Evolutionary conservation across 306 rosid species (phyloP).

Genomic region (Castanopsis chinensis): DNA sequence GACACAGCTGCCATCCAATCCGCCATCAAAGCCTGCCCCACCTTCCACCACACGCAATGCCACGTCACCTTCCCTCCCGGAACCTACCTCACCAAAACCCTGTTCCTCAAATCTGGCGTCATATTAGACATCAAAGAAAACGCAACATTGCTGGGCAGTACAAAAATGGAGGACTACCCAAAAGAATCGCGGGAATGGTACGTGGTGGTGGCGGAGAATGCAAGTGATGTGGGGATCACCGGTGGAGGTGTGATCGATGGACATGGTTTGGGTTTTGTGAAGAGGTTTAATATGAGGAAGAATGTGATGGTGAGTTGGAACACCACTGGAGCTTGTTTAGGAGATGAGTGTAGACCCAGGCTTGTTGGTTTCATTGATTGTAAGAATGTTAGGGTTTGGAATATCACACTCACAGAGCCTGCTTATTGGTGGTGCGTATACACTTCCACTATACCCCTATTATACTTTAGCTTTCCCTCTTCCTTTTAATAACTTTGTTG

Average conservation of each 20-base stretch:
- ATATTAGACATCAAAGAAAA: slow-evolving; percentile 50
- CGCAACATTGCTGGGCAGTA: slow-evolving; percentile 67
- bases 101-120: slow-evolving; percentile 75
- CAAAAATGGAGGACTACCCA: slow-evolving; percentile 62
- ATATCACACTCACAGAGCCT: slow-evolving; percentile 59
- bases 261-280: slow-evolving; percentile 69
- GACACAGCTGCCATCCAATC: slow-evolving; percentile 81
- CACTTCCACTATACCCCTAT: neutral
- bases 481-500: neutral
- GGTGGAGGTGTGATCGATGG: slow-evolving; percentile 96
- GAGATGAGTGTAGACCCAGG: slow-evolving; percentile 92
- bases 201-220: slow-evolving; percentile 82
- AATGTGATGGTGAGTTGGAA: slow-evolving; percentile 98
- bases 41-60: slow-evolving; percentile 35
- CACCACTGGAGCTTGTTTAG: slow-evolving; percentile 64
- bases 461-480: neutral
- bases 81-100: slow-evolving; percentile 69
- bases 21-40: slow-evolving; percentile 64
- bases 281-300: slow-evolving; percentile 65
- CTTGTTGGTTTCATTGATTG: slow-evolving; percentile 68
- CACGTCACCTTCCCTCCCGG: slow-evolving; percentile 69
- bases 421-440: slow-evolving; percentile 86
- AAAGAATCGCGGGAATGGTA: slow-evolving; percentile 63
- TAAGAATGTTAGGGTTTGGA: slow-evolving; percentile 45
- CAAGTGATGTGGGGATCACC: slow-evolving; percentile 62